Conservation (phyloP, 2,329 filamentous ascomycete genomes). For the Fusarium goolgardi region DNA sequence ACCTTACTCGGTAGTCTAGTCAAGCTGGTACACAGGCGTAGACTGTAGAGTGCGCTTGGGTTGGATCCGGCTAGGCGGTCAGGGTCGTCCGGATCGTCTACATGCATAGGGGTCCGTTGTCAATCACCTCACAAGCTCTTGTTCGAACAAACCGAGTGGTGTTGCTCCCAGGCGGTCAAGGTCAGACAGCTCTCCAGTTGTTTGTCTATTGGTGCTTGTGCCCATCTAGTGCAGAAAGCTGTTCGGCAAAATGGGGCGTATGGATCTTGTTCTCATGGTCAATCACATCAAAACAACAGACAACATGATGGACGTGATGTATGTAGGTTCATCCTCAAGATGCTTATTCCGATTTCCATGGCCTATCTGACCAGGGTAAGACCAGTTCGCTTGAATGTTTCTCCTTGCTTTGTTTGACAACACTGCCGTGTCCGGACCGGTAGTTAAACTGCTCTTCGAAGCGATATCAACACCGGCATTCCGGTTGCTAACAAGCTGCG, state of each 20-base stretch:
- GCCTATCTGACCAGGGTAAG: conserved; percentile 2
- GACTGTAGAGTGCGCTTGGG: conserved; percentile 13
- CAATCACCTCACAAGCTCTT: background rate
- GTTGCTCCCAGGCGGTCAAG: background rate
- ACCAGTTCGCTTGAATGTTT: conserved; percentile 14
- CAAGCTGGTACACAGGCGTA: background rate
- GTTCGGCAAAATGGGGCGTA: too few species aligned
- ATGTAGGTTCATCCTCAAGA: background rate
- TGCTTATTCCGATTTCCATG: conserved; percentile 10
- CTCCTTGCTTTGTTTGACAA: conserved; percentile 1
- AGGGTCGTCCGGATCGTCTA: conserved; percentile 32
- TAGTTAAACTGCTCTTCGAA: background rate
- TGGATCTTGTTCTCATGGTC: too few species aligned
- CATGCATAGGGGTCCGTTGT: conserved; percentile 29
- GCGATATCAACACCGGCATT: background rate
- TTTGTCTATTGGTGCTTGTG: background rate
- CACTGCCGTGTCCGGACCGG: conserved; percentile 15
- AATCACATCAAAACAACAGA: background rate
- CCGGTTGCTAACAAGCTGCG: conserved; percentile 4
- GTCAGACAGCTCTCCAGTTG: background rate
- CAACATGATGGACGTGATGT: background rate
- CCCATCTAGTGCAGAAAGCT: background rate
- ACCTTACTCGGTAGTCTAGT: background rate
- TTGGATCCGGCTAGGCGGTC: conserved; percentile 43
- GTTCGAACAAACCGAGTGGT: background rate